Conservation (phyloP, 2,329 filamentous ascomycete genomes). For the Penicillium sumatraense region DNA sequence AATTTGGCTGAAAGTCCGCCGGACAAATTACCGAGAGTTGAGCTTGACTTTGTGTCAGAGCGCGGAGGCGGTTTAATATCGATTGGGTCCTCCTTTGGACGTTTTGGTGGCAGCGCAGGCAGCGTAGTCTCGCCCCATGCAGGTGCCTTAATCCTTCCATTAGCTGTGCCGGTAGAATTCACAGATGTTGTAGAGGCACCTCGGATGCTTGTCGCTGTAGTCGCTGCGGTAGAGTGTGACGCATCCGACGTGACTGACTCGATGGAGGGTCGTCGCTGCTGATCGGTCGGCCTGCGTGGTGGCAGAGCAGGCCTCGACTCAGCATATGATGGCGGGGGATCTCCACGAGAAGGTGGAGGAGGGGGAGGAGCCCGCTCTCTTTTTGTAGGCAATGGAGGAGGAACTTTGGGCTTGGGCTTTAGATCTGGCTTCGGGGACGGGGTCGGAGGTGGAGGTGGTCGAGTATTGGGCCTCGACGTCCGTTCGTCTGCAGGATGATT, state of each 20-base stretch:
- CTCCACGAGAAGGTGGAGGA: constrained; percentile 17
- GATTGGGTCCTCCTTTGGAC: constrained; percentile 32
- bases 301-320: constrained; percentile 51
- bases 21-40: constrained; percentile 17
- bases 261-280: constrained; percentile 46
- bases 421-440: constrained; percentile 25
- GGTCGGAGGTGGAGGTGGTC: constrained; percentile 28
- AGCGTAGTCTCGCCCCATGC: constrained; percentile 60
- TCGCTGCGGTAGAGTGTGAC: constrained; percentile 52
- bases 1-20: constrained; percentile 12
- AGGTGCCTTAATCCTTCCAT: constrained; percentile 56
- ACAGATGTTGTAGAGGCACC: constrained; percentile 38
- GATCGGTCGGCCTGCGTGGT: constrained; percentile 45
- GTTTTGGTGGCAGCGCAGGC: constrained; percentile 59
- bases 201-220: constrained; percentile 45
- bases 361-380: constrained; percentile 31
- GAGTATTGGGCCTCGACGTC: constrained; percentile 30
- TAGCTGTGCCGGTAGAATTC: constrained; percentile 24
- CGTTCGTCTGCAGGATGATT: constrained; percentile 32
- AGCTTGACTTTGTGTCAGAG: constrained; percentile 25
- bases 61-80: constrained; percentile 26
- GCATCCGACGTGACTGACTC: constrained; percentile 61
- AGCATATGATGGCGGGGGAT: constrained; percentile 38
- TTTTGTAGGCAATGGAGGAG: constrained; percentile 53
- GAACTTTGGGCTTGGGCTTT: constrained; percentile 36